A percentile compares a stretch with the other conserved stretches of the same genome.
phyloP scores from a whole-genome alignment of 768 basidiomycete genomes.

The Boletus sensibilis region DNA sequence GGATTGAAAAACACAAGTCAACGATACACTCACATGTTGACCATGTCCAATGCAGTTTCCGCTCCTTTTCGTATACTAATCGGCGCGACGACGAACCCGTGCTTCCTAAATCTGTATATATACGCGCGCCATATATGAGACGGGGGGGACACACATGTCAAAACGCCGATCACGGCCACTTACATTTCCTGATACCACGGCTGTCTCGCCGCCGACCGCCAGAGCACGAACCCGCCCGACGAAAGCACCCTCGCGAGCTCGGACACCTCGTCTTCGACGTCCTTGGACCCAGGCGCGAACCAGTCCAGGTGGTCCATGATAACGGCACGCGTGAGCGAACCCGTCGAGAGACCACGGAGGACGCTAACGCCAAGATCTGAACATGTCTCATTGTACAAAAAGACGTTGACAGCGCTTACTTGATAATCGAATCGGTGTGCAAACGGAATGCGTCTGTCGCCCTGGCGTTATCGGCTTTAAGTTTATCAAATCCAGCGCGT shows the following conservation, averaged over 20 bases:
- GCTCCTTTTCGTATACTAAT: conserved; percentile 53
- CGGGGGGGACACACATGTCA: background rate
- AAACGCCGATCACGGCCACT: conserved; percentile 1
- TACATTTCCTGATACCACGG: conserved; percentile 65
- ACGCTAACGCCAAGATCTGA: conserved; percentile 34
- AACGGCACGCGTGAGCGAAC: conserved; percentile 58
- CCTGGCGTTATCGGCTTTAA: conserved; percentile 47
- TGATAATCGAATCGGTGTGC: conserved; percentile 70
- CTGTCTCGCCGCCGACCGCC: conserved; percentile 59
- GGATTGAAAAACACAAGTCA: background rate
- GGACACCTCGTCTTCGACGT: conserved; percentile 50
- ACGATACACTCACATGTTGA: conserved; percentile 58
- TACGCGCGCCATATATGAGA: background rate
- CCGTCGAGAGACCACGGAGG: conserved; percentile 41
- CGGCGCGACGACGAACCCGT: conserved; percentile 53
- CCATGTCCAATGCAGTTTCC: conserved; percentile 55
- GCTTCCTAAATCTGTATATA: conserved; percentile 43
- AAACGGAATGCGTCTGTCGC: conserved; percentile 57
- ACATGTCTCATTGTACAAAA: background rate
- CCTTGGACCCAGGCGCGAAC: conserved; percentile 48
- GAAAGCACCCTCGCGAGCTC: conserved; percentile 58
- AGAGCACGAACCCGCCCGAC: conserved; percentile 60
- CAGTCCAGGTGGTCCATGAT: conserved; percentile 74
- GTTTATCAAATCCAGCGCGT: conserved; percentile 53
- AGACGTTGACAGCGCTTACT: conserved; percentile 39